Percentiles rank a stretch among this genome's conserved stretches.
These are phyloP conservation scores for Cyclocybe aegerita DNA, from an alignment of 768 basidiomycete genomes.

Conservation along the genomic window DNA sequence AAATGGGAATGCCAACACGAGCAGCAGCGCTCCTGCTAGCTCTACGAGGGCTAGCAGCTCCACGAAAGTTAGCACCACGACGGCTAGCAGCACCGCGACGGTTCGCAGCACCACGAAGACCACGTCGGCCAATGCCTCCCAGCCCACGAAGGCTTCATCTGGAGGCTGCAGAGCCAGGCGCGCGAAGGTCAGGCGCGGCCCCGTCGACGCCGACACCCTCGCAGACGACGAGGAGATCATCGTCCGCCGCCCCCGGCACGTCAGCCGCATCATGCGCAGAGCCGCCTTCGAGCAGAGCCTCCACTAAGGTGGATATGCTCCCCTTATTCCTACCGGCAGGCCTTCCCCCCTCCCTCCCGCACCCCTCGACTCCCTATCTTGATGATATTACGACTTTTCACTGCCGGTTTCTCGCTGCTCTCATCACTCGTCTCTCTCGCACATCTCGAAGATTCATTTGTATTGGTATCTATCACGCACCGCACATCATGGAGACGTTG, in stretches of 20 bases:
- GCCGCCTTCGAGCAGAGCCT: slow-evolving; percentile 18
- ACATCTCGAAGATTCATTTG: background rate
- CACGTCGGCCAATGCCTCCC: slow-evolving; percentile 13
- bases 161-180: no score
- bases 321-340: no score
- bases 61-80: slow-evolving; percentile 1
- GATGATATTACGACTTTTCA: no score
- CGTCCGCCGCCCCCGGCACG: slow-evolving; percentile 23
- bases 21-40: background rate
- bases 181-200: no score
- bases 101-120: background rate
- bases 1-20: background rate
- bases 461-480: slow-evolving; percentile 8
- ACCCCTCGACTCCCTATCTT: no score
- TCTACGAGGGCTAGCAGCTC: slow-evolving; percentile 3
- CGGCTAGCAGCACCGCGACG: slow-evolving; percentile 1
- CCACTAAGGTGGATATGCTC: no score
- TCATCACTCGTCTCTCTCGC: no score
- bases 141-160: slow-evolving; percentile 14
- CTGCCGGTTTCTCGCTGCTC: no score
- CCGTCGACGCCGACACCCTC: no score
- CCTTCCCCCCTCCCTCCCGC: no score
- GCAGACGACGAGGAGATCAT: slow-evolving; percentile 1
- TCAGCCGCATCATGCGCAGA: slow-evolving; percentile 35
- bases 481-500: slow-evolving; percentile 1